These are phyloP conservation scores for fission yeast (Schizosaccharomyces pombe) DNA, from an alignment of 805 yeast genomes.

Conservation along the genomic window DNA sequence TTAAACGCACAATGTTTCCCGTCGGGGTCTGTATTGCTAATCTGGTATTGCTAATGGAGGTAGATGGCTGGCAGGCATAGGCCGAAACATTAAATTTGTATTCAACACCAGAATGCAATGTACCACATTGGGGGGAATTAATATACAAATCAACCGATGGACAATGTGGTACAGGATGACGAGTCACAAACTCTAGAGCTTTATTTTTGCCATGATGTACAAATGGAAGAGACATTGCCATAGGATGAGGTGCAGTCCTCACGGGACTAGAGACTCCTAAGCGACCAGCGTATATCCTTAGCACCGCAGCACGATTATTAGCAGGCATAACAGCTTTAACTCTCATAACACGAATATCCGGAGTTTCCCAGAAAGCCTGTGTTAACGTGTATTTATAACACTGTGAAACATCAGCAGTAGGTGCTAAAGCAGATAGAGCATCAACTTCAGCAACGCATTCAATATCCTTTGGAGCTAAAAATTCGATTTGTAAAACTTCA, in stretches of 20 bases:
- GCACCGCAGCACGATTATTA: constrained; percentile 39
- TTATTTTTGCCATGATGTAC: constrained; percentile 15
- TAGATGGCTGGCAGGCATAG: not conserved
- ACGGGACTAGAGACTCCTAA: constrained; percentile 20
- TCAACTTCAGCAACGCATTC: constrained; percentile 35
- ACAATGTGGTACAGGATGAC: constrained; percentile 48
- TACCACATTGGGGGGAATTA: constrained; percentile 58
- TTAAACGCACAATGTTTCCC: constrained; percentile 38
- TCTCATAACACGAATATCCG: constrained; percentile 37
- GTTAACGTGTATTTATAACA: constrained; percentile 33
- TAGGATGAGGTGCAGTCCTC: constrained; percentile 8
- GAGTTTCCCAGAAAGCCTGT: constrained; percentile 52
- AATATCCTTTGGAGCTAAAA: constrained; percentile 44
- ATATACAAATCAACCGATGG: constrained; percentile 57
- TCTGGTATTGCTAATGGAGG: not conserved
- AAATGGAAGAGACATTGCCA: constrained; percentile 18
- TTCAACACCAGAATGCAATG: constrained; percentile 30
- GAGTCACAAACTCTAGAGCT: constrained; percentile 44
- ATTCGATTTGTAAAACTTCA: constrained; percentile 58
- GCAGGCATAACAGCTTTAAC: constrained; percentile 65
- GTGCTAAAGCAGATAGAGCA: constrained; percentile 15
- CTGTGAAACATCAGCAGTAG: constrained; percentile 11
- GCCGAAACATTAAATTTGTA: constrained; percentile 27
- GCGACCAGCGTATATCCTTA: constrained; percentile 50
- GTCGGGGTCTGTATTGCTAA: constrained; percentile 41